Evolutionary conservation across 768 basidiomycete species (phyloP), one percentile per base, ranked within the genome.

Genomic region (Leccinum aurantiacum): DNA sequence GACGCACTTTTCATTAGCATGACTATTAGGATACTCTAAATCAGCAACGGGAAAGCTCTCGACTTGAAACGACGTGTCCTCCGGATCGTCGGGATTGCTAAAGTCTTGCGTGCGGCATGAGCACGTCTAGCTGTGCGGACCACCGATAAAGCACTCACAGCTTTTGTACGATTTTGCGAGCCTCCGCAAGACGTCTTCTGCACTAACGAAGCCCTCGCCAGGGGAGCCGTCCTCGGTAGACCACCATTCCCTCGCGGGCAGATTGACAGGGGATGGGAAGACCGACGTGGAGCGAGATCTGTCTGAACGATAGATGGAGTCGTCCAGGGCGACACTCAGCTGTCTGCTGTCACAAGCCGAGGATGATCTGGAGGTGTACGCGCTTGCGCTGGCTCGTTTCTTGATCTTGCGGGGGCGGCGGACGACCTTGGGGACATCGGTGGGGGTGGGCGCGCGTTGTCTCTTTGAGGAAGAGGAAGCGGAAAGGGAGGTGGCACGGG

Each of bases 1-100:
- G 5, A 67, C 74, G 57, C 58, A 92, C 91, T 80, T 81, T 78
- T 93, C 91, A 57, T 77, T 76, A 49, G 90, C 86, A 57, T 79
- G 75, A 27, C 72, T 81, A 71, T 90, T 92, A 24, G 91, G 91
- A 69, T 91, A 93, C 70, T 93, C 90, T 51, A 94, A 76, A 65
- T 89, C 87, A 35, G 80, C 83, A 2, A 80, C 75, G n/a, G 91
- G 91, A 67, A 84, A 84, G 57, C 80, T 64, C 54, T 82, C 82
- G 3, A 85, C 84, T 46, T 89, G 81, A 65, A 89, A 93, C 0
- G 80, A 79, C 64, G 60, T 80, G 74, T 93, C 89, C 15, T 75
- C 67, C 8, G 83, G 82, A 69, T 93, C 84, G 38, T 81, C 69
- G 6, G 79, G 85, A 66, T 93, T 90, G 60, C 69, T 79, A 67